Conservation (phyloP, 495 filamentous ascomycete genomes). For the Annulohypoxylon bovei region DNA sequence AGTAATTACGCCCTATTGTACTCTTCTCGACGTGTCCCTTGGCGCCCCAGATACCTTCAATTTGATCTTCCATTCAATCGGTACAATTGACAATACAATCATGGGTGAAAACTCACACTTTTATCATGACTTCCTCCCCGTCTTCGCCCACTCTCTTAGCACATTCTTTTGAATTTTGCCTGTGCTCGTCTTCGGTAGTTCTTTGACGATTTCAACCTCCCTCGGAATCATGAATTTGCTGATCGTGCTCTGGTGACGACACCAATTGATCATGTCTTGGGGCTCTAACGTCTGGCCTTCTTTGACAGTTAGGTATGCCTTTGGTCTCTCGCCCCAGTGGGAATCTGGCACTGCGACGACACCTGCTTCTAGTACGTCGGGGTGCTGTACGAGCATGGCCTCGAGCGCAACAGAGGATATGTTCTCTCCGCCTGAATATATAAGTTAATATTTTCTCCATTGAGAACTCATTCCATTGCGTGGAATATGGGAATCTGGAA, state of each 20-base stretch:
- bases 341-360: slow-evolving; percentile 89
- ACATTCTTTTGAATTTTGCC: slow-evolving; percentile 98
- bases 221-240: slow-evolving; percentile 95
- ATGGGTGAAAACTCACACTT: background rate
- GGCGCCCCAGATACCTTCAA: background rate
- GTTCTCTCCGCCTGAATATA: slow-evolving; percentile 83
- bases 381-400: slow-evolving; percentile 89
- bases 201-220: slow-evolving; percentile 87
- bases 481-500: background rate
- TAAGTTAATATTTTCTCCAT: background rate
- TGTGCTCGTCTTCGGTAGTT: slow-evolving; percentile 95
- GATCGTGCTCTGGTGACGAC: slow-evolving; percentile 77
- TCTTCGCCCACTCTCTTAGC: slow-evolving; percentile 84
- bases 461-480: background rate
- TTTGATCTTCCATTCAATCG: background rate
- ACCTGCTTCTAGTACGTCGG: slow-evolving; percentile 87
- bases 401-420: slow-evolving; percentile 95
- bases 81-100: background rate
- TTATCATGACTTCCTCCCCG: slow-evolving; percentile 39
- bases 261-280: slow-evolving; percentile 85
- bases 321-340: slow-evolving; percentile 95
- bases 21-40: background rate
- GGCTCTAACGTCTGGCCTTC: slow-evolving; percentile 67
- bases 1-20: background rate
- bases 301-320: slow-evolving; percentile 89